phyloP scores from a whole-genome alignment of 2,329 filamentous ascomycete genomes.

The Sarocladium kiliense region DNA sequence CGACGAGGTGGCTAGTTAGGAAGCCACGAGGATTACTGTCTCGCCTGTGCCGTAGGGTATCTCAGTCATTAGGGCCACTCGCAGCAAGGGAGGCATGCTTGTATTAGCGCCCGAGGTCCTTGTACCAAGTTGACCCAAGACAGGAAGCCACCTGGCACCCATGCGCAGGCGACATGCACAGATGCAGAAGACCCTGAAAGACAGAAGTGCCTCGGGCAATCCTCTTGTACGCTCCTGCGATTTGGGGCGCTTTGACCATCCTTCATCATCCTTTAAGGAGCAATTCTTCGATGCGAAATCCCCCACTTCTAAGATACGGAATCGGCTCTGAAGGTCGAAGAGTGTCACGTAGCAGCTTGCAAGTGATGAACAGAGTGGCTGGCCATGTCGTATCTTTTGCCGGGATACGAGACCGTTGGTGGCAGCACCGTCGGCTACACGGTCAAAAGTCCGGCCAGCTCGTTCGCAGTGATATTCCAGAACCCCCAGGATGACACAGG shows the following conservation, averaged over 20 bases:
- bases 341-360: too few species aligned
- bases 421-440: constrained; percentile 1
- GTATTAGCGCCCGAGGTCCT: too few species aligned
- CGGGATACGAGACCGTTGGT: background rate
- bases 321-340: too few species aligned
- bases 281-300: too few species aligned
- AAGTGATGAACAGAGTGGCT: too few species aligned
- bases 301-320: too few species aligned
- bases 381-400: background rate
- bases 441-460: background rate
- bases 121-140: background rate
- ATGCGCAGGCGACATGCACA: background rate
- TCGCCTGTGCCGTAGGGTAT: background rate
- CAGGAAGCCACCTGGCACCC: constrained; percentile 1
- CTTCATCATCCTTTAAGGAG: too few species aligned
- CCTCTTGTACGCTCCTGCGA: too few species aligned
- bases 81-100: background rate
- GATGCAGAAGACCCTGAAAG: constrained; percentile 2
- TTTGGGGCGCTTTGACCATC: too few species aligned
- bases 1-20: background rate
- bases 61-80: background rate
- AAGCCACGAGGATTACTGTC: constrained; percentile 1
- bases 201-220: background rate
- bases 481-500: background rate
- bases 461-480: constrained; percentile 4